Conservation (phyloP, 805 yeast species). For the Starmerella ratchasimensis region DNA sequence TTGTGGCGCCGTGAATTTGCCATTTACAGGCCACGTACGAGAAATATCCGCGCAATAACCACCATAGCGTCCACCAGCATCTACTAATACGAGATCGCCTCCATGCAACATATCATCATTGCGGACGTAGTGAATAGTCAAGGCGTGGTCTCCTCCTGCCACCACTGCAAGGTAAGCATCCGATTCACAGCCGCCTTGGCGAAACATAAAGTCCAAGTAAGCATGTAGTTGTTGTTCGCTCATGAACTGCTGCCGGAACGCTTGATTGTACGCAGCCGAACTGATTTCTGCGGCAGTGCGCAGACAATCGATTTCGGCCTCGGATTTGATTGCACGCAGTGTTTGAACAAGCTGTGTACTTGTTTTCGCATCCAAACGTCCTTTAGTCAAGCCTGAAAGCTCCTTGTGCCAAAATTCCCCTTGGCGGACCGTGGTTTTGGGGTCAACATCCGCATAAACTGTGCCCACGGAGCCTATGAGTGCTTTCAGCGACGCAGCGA, state of each 20-base stretch:
- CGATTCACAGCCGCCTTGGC: slow-evolving; percentile 76
- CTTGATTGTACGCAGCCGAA: slow-evolving; percentile 69
- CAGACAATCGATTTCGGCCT: slow-evolving; percentile 64
- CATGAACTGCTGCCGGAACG: slow-evolving; percentile 45
- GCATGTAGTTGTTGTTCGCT: slow-evolving; percentile 72
- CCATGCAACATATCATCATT: slow-evolving; percentile 69
- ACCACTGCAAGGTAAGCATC: slow-evolving; percentile 92
- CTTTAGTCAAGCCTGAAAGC: slow-evolving; percentile 14
- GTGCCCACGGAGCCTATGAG: slow-evolving; percentile 12
- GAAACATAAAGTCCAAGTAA: slow-evolving; percentile 67
- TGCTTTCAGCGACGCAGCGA: slow-evolving; percentile 10
- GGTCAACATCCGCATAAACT: slow-evolving; percentile 20
- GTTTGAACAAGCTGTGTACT: slow-evolving; percentile 18
- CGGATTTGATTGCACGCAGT: slow-evolving; percentile 55
- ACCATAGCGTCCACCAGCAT: slow-evolving; percentile 87
- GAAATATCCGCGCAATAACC: slow-evolving; percentile 95
- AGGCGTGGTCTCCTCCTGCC: slow-evolving; percentile 81
- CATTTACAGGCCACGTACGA: slow-evolving; percentile 85
- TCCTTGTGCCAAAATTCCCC: slow-evolving; percentile 19
- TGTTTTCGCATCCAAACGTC: background rate
- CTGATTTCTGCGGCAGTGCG: slow-evolving; percentile 72
- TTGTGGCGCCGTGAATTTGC: slow-evolving; percentile 64
- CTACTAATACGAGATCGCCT: slow-evolving; percentile 79
- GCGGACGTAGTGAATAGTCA: slow-evolving; percentile 85
- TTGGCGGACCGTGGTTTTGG: slow-evolving; percentile 17